Conservation (phyloP, 495 filamentous ascomycete species). For the Penicillium silybi region DNA sequence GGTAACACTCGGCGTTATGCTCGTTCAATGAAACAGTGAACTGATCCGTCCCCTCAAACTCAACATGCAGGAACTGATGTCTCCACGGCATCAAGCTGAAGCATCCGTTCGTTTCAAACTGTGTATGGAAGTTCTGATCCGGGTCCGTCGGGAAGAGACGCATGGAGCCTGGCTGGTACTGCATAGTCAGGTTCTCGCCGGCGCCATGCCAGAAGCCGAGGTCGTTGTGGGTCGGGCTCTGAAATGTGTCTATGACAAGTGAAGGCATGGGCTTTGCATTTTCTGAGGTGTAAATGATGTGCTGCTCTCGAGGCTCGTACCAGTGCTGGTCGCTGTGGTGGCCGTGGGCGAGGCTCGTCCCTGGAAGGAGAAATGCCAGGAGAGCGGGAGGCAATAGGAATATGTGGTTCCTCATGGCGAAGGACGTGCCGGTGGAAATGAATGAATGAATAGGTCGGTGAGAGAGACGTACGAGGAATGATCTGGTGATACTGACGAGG, state of each 20-base stretch:
- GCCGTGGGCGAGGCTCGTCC: slow-evolving; percentile 1
- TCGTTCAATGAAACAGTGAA: slow-evolving; percentile 72
- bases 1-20: slow-evolving; percentile 62
- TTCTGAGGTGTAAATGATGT: neutral
- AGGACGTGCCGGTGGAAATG: neutral
- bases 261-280: slow-evolving; percentile 2
- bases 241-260: slow-evolving; percentile 68
- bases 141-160: slow-evolving; percentile 62
- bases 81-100: slow-evolving; percentile 54
- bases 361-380: neutral
- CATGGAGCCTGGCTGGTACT: slow-evolving; percentile 47
- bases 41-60: slow-evolving; percentile 60
- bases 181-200: slow-evolving; percentile 55
- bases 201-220: slow-evolving; percentile 70
- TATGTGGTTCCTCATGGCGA: neutral
- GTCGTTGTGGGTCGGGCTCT: slow-evolving; percentile 51
- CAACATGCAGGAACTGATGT: slow-evolving; percentile 63
- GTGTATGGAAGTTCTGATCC: slow-evolving; percentile 67
- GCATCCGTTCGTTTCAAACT: slow-evolving; percentile 54
- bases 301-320: slow-evolving; percentile 5
- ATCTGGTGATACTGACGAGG: neutral
- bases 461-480: neutral
- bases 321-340: slow-evolving; percentile 1
- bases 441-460: neutral
- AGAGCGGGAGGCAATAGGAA: neutral